Conservation (phyloP, 108 stramenopile species). For the Epipyxis sp. region DNA sequence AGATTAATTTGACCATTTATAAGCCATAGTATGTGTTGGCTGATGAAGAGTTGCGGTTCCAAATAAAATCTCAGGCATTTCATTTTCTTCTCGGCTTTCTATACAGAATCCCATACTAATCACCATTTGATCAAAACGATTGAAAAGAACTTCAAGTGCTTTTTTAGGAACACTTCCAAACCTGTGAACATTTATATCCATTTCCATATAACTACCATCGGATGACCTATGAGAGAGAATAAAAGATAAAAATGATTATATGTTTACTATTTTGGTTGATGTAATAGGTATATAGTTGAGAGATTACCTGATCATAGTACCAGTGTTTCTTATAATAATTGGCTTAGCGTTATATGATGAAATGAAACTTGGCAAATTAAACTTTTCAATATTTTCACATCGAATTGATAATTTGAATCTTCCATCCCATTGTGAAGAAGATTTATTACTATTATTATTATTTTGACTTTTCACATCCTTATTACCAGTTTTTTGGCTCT, state of each 20-base stretch:
- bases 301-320: background rate
- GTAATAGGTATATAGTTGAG: too few relatives aligned
- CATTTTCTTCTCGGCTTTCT: constrained; percentile 16
- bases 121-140: constrained; percentile 15
- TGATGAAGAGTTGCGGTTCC: background rate
- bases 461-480: background rate
- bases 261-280: background rate
- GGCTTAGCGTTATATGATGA: constrained; percentile 18
- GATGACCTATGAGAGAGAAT: background rate
- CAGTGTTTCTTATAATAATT: background rate
- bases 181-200: constrained; percentile 24
- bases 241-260: background rate
- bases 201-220: constrained; percentile 3
- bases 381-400: background rate
- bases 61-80: constrained; percentile 20
- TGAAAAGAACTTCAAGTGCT: constrained; percentile 6
- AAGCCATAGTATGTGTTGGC: background rate
- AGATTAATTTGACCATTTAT: too few relatives aligned
- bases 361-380: background rate
- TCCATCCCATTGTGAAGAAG: background rate
- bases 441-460: too few relatives aligned
- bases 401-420: constrained; percentile 8
- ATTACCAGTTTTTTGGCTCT: background rate
- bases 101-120: constrained; percentile 21
- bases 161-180: constrained; percentile 17